Conservation (phyloP, 2,329 filamentous ascomycete genomes). For the Diatrype stigma region DNA sequence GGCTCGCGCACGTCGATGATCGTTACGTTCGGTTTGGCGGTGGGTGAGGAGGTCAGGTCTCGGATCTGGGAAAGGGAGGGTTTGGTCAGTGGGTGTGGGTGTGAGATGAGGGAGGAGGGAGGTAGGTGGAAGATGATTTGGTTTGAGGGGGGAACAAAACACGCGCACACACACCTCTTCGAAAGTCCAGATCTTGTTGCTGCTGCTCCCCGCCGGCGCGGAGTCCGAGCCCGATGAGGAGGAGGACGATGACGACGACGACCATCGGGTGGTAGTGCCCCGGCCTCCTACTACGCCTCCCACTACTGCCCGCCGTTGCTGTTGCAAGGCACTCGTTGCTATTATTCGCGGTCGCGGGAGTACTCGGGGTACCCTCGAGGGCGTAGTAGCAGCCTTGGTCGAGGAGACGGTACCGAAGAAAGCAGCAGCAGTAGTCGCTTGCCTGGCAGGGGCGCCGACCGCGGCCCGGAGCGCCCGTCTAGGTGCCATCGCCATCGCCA, state of each 20-base stretch:
- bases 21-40: constrained; percentile 4
- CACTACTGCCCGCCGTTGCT: not conserved
- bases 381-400: too few species aligned
- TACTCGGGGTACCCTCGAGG: too few species aligned
- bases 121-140: not conserved
- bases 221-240: constrained; percentile 13
- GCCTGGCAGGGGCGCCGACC: not conserved
- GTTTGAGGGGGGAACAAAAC: not conserved
- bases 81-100: not conserved
- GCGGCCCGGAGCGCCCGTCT: not conserved
- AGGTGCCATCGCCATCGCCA: too few species aligned
- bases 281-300: constrained; percentile 11
- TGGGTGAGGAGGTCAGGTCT: constrained; percentile 6
- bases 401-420: too few species aligned
- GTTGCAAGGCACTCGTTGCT: too few species aligned
- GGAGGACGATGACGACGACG: too few species aligned
- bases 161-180: constrained; percentile 22
- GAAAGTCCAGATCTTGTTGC: constrained; percentile 28
- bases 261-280: too few species aligned
- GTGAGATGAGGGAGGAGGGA: not conserved
- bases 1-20: constrained; percentile 67
- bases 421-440: not conserved
- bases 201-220: constrained; percentile 14
- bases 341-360: too few species aligned
- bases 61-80: constrained; percentile 13